These are phyloP conservation scores for Xylaria venustula DNA, from an alignment of 495 filamentous ascomycete genomes.

Conservation along the genomic window DNA sequence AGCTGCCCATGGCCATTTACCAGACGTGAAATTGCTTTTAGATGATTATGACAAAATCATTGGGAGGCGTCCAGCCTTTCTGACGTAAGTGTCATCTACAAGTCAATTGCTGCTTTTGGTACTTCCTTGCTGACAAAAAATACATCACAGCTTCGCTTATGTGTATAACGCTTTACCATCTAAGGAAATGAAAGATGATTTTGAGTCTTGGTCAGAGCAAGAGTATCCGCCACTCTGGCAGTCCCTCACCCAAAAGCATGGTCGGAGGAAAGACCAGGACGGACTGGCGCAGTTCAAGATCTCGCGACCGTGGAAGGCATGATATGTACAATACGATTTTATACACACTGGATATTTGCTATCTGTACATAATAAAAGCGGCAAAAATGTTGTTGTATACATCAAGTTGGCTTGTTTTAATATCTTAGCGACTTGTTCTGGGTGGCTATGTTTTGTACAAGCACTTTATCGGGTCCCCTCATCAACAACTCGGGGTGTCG, in stretches of 20 bases:
- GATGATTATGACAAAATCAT: constrained; percentile 61
- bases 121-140: constrained; percentile 10
- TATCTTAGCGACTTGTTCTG: constrained; percentile 5
- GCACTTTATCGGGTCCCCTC: constrained; percentile 16
- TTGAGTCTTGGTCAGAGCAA: constrained; percentile 68
- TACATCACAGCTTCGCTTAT: constrained; percentile 57
- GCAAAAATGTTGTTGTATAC: constrained; percentile 20
- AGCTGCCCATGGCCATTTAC: constrained; percentile 64
- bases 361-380: constrained; percentile 30
- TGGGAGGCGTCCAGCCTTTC: constrained; percentile 61
- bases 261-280: constrained; percentile 31
- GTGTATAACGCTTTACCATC: constrained; percentile 70
- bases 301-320: constrained; percentile 42
- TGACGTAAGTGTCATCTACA: constrained; percentile 59
- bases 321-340: constrained; percentile 31
- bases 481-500: constrained; percentile 82
- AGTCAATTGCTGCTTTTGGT: not conserved
- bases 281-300: constrained; percentile 43
- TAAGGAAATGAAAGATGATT: constrained; percentile 57
- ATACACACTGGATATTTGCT: constrained; percentile 22
- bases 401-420: not conserved
- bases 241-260: constrained; percentile 53
- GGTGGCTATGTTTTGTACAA: constrained; percentile 16
- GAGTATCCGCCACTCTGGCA: constrained; percentile 68
- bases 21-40: constrained; percentile 62